Base-by-base conservation (phyloP, 768 basidiomycete species). In the Tulasnella sp. region DNA sequence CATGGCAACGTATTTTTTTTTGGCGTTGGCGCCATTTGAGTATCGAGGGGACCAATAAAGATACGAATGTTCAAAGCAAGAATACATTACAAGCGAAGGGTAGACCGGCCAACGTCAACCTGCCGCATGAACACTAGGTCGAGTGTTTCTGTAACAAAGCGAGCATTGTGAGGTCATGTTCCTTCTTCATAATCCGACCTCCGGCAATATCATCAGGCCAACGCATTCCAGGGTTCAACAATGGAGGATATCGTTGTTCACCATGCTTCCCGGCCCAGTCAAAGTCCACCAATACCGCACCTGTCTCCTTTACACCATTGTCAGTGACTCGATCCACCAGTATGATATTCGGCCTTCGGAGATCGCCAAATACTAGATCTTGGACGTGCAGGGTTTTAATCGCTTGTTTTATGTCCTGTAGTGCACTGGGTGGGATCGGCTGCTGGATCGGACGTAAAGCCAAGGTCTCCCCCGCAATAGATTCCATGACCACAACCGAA, bases 101-200 rank as follows among this genome's bases (percentile, higher is more conserved):
- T n/a, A n/a, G n/a, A n/a, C n/a, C n/a, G n/a, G n/a, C n/a, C n/a
- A n/a, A n/a, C n/a, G n/a, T n/a, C n/a, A n/a, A n/a, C n/a, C n/a
- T n/a, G n/a, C n/a, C n/a, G n/a, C n/a, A n/a, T n/a, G n/a, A n/a
- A n/a, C n/a, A n/a, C n/a, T n/a, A n/a, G n/a, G n/a, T n/a, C n/a
- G n/a, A n/a, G n/a, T n/a, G n/a, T n/a, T n/a, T n/a, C n/a, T 41
- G 23, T 23, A 49, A 49, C 15, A 49, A 49, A 29, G 49, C 39
- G 60, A 69, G 43, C 67, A 68, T 69, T 15, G 54, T 39, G 8
- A 65, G 31, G 57, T 69, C 67, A 59, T 69, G 67, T 21, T 62
- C 59, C 36, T 43, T 57, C 23, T 50, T 19, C 35, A 69, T 62
- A 23, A 64, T n/a, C 31, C 42, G 59, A 11, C 60, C 59, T 48